Conservation (phyloP, 768 basidiomycete genomes). For the Daedaleopsis nitida region DNA sequence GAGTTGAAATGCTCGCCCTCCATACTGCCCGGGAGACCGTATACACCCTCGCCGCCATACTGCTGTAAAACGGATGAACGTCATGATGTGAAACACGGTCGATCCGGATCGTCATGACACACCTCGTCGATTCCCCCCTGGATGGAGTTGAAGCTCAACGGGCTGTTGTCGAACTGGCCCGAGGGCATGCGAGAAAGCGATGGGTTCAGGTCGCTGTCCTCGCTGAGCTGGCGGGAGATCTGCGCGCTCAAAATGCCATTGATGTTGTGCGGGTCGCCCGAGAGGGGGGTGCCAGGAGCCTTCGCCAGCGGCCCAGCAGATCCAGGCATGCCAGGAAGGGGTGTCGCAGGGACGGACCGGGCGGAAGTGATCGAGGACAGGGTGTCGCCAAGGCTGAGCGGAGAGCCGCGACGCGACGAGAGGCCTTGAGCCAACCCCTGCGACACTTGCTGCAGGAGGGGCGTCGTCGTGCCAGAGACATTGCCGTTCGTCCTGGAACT, state of each 20-base stretch:
- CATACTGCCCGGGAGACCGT: conserved; percentile 46
- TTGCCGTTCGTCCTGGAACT: conserved; percentile 44
- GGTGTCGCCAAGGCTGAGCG: conserved; percentile 63
- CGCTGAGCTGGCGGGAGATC: conserved; percentile 49
- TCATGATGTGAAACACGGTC: not conserved
- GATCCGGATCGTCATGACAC: conserved; percentile 21
- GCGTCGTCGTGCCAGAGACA: conserved; percentile 63
- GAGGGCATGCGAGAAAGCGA: conserved; percentile 70
- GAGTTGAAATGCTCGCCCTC: conserved; percentile 57
- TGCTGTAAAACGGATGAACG: conserved; percentile 34
- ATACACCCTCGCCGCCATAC: conserved; percentile 60
- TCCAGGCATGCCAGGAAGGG: conserved; percentile 57
- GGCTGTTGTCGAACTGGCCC: conserved; percentile 52
- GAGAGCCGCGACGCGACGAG: conserved; percentile 73
- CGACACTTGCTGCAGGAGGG: conserved; percentile 62
- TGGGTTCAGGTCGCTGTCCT: conserved; percentile 64
- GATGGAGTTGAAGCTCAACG: conserved; percentile 56
- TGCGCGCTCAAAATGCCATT: conserved; percentile 63
- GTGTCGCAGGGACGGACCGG: conserved; percentile 85
- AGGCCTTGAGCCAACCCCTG: conserved; percentile 49
- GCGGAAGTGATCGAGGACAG: conserved; percentile 59
- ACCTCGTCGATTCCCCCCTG: conserved; percentile 63
- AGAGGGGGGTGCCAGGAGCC: conserved; percentile 58
- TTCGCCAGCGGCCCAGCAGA: conserved; percentile 55
- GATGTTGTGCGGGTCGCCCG: conserved; percentile 50